Base-by-base conservation (phyloP, 495 filamentous ascomycete genomes). In the Cetradonia linearis region DNA sequence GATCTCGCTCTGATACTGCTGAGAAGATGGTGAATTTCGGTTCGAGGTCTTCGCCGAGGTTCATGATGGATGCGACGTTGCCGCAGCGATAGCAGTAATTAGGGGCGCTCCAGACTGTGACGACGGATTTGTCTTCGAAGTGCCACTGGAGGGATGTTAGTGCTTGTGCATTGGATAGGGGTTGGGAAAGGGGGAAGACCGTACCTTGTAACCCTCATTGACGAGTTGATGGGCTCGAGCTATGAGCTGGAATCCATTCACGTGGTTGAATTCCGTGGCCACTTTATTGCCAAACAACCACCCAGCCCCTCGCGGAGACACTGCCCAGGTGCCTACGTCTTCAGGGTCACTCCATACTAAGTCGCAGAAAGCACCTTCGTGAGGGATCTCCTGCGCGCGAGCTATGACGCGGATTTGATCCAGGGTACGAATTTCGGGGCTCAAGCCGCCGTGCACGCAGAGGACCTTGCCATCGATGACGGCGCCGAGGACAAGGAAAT, bases 11-110 rank as follows among this genome's bases (percentile, higher is more conserved):
- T 16, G 89, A 87, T 34, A 98, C 92, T 27, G 93, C 93, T 36
- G 83, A 86, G 78, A 98, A 98, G 60, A 98, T 91, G 72, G 86
- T 91, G 76, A 97, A 98, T 58, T 84, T 84, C 8, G 91, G 90
- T 37, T 88, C 81, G 25, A 95, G 77, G 65, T 94, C 86, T 60
- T 88, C 87, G 34, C 83, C 83, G 46, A 98, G 83, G 58, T 91
- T 92, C 86, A 96, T 97, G 67, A 98, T 96, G 16, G 88, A 94
- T 13, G 93, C 93, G 38, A 98, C 85, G 66, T 98, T 98, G 55
- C 93, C 93, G 68, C 93, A 98, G 34, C 93, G 88, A 70, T 98
- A 98, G 74, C 93, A 98, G 79, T 98, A 98, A 72, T 98, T 98
- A 13, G 93, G 93, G 1, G 93, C 93, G 33, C 89, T 95, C 93